Base-by-base conservation (phyloP, 2,329 filamentous ascomycete species). In the Fusarium lyarnte region DNA sequence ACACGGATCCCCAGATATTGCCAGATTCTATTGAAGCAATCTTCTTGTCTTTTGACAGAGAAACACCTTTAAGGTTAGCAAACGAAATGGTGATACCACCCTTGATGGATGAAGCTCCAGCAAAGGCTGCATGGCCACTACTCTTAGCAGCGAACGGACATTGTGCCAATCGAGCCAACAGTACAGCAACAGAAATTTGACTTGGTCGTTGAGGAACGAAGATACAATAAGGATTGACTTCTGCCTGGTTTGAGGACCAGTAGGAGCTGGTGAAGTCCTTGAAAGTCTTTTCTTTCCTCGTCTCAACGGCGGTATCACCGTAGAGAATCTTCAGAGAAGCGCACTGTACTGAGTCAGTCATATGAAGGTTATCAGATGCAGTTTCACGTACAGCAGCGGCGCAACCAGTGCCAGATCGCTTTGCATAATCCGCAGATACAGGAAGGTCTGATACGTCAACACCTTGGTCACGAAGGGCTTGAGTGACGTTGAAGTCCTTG, bases 51-150 rank as follows among this genome's bases (percentile, higher is more conserved):
- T 73, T 58, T 5, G 78, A 78, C 2, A 84, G 46, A 4, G 64
- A 63, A 8, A 84, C 60, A 10, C 70, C 51, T 27, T 83, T 82
- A 11, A 86, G 69, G 16, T 76, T 75, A 29, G 78, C 77, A 14
- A 85, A 71, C 10, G 82, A 80, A 42, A 86, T 76, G 19, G 80
- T 77, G 51, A 84, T 73, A 13, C 81, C 81, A 5, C 67, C 75
- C 12, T 77, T 74, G 39, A 79, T 81, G 33, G 77, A 84, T 0
- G 84, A 83, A 6, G 80, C 78, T 11, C 81, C 82, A 1, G 80
- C 78, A 68, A 84, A 83, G 9, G 82, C 79, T 10, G 82, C 80
- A 69, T 87, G 85, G 1, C 85, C 85, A n/a, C 85, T 85, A 58
- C 83, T 83, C 45, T 83, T 83, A 36, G 83, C 80, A 1, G 85